A percentile compares a stretch with the other conserved stretches of the same genome.
phyloP scores from a whole-genome alignment of 192 early-diverging fungal species.

The Bifiguratus adelaidae region DNA sequence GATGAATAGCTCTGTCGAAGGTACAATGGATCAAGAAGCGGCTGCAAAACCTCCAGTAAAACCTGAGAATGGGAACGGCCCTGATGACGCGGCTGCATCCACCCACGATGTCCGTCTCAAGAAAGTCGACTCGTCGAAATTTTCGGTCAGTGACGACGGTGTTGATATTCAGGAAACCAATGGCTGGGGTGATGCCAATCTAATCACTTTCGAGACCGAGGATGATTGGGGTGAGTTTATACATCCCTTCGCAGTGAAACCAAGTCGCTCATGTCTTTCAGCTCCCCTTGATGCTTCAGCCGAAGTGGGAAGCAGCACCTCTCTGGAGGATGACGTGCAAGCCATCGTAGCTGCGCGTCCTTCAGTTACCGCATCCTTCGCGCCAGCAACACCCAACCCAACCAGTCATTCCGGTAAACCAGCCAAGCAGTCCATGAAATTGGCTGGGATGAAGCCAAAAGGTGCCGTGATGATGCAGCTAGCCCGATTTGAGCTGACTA shows the following conservation, averaged over 20 bases:
- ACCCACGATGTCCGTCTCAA: too few relatives aligned
- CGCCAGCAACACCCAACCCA: not conserved
- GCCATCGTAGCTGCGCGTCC: not conserved
- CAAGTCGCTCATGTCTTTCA: not conserved
- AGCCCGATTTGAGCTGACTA: not conserved
- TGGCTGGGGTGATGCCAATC: conserved; percentile 8
- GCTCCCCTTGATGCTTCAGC: conserved; percentile 9
- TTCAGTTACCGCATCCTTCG: conserved; percentile 10
- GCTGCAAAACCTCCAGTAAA: too few relatives aligned
- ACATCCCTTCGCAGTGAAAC: conserved; percentile 18
- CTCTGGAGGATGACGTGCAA: conserved; percentile 8
- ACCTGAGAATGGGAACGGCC: too few relatives aligned
- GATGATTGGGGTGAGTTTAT: conserved; percentile 26
- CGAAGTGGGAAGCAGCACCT: conserved; percentile 3
- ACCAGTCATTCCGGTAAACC: not conserved
- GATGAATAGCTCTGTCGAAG: conserved; percentile 2
- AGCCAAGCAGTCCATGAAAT: not conserved
- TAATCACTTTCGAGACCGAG: conserved; percentile 21
- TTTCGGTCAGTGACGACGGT: conserved; percentile 4
- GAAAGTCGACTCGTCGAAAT: too few relatives aligned
- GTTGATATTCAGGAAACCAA: conserved; percentile 8
- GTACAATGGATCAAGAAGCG: too few relatives aligned
- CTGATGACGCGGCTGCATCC: too few relatives aligned
- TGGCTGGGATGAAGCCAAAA: not conserved
- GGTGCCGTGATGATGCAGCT: not conserved